Conservation (phyloP, 768 basidiomycete species). For the Exsudoporus frostii region DNA sequence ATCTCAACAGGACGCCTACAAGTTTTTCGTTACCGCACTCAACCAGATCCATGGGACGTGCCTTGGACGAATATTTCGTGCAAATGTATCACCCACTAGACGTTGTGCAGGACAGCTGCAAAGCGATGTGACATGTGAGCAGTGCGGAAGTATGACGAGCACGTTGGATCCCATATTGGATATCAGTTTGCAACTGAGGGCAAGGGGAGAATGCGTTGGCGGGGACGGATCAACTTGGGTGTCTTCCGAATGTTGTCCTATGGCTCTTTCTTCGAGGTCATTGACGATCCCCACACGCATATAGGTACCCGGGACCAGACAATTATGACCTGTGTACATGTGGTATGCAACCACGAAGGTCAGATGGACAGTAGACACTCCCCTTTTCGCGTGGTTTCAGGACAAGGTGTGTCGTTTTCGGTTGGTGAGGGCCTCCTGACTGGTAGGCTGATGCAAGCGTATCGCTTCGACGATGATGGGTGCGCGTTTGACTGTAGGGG, state of each 20-base stretch:
- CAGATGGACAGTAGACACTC: conserved; percentile 95
- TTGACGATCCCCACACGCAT: background rate
- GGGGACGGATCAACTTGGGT: conserved; percentile 34
- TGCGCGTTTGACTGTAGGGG: conserved; percentile 33
- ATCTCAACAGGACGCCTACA: conserved; percentile 92
- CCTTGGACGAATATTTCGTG: conserved; percentile 72
- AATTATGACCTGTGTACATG: conserved; percentile 90
- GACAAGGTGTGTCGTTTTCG: conserved; percentile 60
- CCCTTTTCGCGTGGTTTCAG: conserved; percentile 74
- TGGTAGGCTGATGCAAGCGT: conserved; percentile 41
- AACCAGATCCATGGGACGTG: conserved; percentile 86
- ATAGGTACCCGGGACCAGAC: conserved; percentile 55
- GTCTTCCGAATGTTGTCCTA: background rate
- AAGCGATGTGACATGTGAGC: conserved; percentile 85
- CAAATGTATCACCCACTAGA: conserved; percentile 87
- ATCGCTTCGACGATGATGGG: conserved; percentile 94
- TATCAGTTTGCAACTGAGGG: conserved; percentile 78
- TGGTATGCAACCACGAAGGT: conserved; percentile 93
- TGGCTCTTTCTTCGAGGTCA: background rate
- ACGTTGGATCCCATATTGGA: conserved; percentile 90
- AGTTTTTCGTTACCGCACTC: conserved; percentile 77
- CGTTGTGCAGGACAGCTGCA: conserved; percentile 85
- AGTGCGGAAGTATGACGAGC: conserved; percentile 74
- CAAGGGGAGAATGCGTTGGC: conserved; percentile 66
- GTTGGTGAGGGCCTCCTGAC: background rate